Conservation (phyloP, 1,284 basidiomycete genomes). For the Irpex sp. region DNA sequence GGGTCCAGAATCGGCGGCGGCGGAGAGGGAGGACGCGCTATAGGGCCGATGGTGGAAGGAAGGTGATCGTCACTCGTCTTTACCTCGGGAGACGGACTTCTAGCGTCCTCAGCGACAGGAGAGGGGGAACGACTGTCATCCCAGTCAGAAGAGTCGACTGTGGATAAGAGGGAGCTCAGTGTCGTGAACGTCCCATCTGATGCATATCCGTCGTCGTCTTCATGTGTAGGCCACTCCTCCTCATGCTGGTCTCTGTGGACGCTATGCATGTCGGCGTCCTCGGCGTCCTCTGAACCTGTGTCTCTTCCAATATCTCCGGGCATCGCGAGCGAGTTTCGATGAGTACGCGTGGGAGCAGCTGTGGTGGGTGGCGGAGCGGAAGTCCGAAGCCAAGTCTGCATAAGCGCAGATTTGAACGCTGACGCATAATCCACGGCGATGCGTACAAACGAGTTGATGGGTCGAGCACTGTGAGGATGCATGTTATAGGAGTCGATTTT, state of each 20-base stretch:
- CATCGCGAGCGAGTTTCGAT: background rate
- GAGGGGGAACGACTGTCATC: background rate
- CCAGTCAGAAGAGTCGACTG: conserved; percentile 9
- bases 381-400: background rate
- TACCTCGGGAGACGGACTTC: conserved; percentile 12
- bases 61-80: background rate
- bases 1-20: background rate
- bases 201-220: conserved; percentile 5
- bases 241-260: background rate
- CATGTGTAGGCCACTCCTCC: background rate
- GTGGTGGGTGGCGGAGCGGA: background rate
- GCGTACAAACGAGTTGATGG: background rate
- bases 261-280: background rate
- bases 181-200: conserved; percentile 11
- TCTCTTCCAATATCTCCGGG: background rate
- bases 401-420: background rate
- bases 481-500: background rate
- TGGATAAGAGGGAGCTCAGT: conserved; percentile 9
- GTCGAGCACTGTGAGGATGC: background rate
- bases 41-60: background rate
- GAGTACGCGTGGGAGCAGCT: background rate
- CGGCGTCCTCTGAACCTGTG: background rate
- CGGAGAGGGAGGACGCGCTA: background rate
- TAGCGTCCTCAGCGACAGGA: background rate
- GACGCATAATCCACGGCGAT: background rate